Percentiles rank a stretch among this genome's conserved stretches.
These are phyloP conservation scores for Komagataella pseudopastoris DNA, from an alignment of 805 yeast genomes.

Conservation along the genomic window DNA sequence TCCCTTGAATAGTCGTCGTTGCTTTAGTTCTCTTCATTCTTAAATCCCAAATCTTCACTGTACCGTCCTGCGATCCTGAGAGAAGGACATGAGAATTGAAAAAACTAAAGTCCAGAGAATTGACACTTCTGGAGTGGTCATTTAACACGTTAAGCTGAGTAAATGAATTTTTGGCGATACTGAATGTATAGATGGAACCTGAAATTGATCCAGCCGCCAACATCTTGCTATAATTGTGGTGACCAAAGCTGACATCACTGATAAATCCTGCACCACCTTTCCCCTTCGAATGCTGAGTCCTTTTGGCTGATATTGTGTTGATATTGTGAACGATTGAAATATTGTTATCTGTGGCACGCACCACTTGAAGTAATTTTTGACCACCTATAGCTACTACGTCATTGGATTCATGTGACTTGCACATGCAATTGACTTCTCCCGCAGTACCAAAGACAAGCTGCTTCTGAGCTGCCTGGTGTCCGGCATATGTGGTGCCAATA, in stretches of 20 bases:
- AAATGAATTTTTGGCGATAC: constrained; percentile 16
- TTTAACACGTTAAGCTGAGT: constrained; percentile 14
- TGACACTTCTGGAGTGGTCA: constrained; percentile 33
- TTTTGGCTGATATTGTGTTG: constrained; percentile 9
- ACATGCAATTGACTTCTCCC: constrained; percentile 20
- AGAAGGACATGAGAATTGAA: constrained; percentile 26
- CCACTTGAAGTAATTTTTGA: constrained; percentile 24
- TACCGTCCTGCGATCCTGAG: constrained; percentile 73
- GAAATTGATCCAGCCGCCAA: constrained; percentile 31
- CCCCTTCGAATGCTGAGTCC: constrained; percentile 14
- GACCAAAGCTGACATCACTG: constrained; percentile 29
- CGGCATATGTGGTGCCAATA: constrained; percentile 9
- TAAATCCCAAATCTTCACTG: constrained; percentile 65
- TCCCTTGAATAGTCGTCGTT: constrained; percentile 36
- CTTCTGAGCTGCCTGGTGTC: constrained; percentile 6
- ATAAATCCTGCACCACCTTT: constrained; percentile 21
- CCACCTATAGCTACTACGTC: constrained; percentile 27
- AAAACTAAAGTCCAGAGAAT: constrained; percentile 25
- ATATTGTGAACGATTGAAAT: constrained; percentile 21
- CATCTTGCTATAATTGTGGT: constrained; percentile 20
- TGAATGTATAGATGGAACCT: constrained; percentile 27
- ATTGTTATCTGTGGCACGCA: constrained; percentile 19
- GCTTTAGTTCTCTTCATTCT: constrained; percentile 33
- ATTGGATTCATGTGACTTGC: constrained; percentile 19
- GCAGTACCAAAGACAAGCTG: constrained; percentile 15